phyloP scores from a whole-genome alignment of 129 eudicot species.

The Artemisia argyi region DNA sequence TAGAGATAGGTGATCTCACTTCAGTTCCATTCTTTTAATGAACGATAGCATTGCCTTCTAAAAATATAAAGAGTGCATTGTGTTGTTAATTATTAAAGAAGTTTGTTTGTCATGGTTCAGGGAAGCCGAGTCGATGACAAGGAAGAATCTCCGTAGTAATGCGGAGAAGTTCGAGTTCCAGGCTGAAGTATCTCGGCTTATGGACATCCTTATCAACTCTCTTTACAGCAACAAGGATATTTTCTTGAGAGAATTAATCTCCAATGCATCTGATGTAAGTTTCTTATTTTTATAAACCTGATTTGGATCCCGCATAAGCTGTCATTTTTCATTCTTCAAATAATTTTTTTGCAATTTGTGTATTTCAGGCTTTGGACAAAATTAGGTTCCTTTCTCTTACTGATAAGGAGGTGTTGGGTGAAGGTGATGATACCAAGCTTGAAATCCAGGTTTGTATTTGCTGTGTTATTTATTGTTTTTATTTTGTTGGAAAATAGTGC shows the following conservation, averaged over 20 bases:
- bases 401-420: slow-evolving; percentile 89
- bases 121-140: slow-evolving; percentile 91
- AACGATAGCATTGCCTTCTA: too few species aligned
- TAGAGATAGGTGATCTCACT: too few species aligned
- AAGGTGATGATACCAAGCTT: slow-evolving; percentile 87
- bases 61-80: too few species aligned
- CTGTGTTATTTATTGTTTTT: background rate
- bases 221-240: slow-evolving; percentile 97
- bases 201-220: slow-evolving; percentile 97
- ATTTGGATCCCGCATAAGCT: background rate
- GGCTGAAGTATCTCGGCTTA: slow-evolving; percentile 98
- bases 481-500: background rate
- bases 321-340: background rate
- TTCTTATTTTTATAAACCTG: background rate
- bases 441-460: slow-evolving; percentile 76
- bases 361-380: slow-evolving; percentile 85
- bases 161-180: slow-evolving; percentile 97
- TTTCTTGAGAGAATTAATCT: slow-evolving; percentile 93
- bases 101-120: slow-evolving; percentile 37
- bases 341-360: background rate
- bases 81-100: background rate
- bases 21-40: too few species aligned
- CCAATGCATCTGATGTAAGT: slow-evolving; percentile 97
- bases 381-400: slow-evolving; percentile 88
- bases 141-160: slow-evolving; percentile 62